phyloP scores from a whole-genome alignment of 345 rosid species.

The Rhizophora mangle region DNA sequence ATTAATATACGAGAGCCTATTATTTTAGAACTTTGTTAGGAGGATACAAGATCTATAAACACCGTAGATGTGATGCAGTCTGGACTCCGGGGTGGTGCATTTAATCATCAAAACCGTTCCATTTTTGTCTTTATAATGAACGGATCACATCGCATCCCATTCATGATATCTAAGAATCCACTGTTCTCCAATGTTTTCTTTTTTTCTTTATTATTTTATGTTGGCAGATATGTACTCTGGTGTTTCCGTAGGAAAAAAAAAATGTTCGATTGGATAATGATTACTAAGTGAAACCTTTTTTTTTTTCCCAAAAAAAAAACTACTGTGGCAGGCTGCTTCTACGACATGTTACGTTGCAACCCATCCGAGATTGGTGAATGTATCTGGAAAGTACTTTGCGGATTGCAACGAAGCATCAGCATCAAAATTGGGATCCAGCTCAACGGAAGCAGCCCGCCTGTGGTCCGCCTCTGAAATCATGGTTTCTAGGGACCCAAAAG shows the following conservation, averaged over 20 bases:
- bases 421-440: slow-evolving; percentile 68
- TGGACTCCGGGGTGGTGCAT: too few species aligned
- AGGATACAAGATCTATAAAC: too few species aligned
- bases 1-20: not conserved
- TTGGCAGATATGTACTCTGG: too few species aligned
- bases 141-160: too few species aligned
- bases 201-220: not conserved
- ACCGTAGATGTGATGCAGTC: too few species aligned
- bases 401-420: slow-evolving; percentile 85
- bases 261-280: not conserved
- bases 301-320: not conserved
- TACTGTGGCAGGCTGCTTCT: slow-evolving; percentile 66
- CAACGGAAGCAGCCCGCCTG: slow-evolving; percentile 61
- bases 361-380: slow-evolving; percentile 50
- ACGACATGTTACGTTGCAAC: slow-evolving; percentile 90
- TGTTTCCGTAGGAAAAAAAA: too few species aligned
- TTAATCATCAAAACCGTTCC: too few species aligned
- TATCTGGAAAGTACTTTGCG: slow-evolving; percentile 73
- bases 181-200: too few species aligned
- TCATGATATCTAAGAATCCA: too few species aligned
- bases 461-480: slow-evolving; percentile 83
- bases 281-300: not conserved
- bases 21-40: too few species aligned
- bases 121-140: too few species aligned
- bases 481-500: slow-evolving; percentile 60